These are phyloP conservation scores for Fusarium abutilonis DNA, from an alignment of 2,329 filamentous ascomycete genomes.

Conservation along the genomic window DNA sequence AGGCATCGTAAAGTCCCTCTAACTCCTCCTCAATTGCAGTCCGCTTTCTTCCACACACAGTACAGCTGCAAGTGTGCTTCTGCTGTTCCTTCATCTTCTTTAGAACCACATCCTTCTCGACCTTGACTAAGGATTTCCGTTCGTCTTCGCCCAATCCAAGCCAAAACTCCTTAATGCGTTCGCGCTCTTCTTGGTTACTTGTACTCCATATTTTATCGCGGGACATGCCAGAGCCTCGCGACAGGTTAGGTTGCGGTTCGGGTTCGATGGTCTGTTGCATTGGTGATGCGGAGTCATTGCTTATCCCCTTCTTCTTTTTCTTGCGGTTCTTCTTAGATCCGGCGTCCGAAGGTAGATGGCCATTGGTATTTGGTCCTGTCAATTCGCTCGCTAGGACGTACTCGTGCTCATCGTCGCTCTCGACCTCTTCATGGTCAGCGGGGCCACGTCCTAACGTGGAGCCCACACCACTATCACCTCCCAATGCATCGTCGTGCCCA, in stretches of 20 bases:
- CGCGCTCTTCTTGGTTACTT: conserved; percentile 90
- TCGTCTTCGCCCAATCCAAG: conserved; percentile 92
- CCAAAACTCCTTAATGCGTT: conserved; percentile 99
- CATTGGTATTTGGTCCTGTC: conserved; percentile 49
- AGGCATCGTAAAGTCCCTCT: conserved; percentile 96
- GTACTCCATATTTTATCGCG: conserved; percentile 98
- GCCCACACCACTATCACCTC: conserved; percentile 34
- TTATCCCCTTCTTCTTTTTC: conserved; percentile 69
- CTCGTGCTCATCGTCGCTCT: conserved; percentile 65
- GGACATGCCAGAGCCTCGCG: conserved; percentile 59
- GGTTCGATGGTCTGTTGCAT: conserved; percentile 29
- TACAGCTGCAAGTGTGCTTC: conserved; percentile 98
- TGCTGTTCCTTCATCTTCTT: conserved; percentile 99
- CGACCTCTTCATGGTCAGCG: conserved; percentile 61
- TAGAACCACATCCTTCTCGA: conserved; percentile 97
- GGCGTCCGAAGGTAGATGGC: conserved; percentile 43
- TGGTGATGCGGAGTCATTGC: conserved; percentile 38
- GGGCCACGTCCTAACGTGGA: conserved; percentile 39
- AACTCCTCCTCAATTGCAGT: conserved; percentile 98
- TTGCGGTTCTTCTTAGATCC: conserved; percentile 72
- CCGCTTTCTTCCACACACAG: conserved; percentile 93
- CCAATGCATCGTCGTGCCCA: conserved; percentile 52
- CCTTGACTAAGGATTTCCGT: conserved; percentile 93
- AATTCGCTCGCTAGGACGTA: conserved; percentile 50
- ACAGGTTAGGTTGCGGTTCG: conserved; percentile 44